Evolutionary conservation across 106 monocot genomes (phyloP), one percentile per base, ranked within the genome.

Genomic region (Gastrodia elata): DNA sequence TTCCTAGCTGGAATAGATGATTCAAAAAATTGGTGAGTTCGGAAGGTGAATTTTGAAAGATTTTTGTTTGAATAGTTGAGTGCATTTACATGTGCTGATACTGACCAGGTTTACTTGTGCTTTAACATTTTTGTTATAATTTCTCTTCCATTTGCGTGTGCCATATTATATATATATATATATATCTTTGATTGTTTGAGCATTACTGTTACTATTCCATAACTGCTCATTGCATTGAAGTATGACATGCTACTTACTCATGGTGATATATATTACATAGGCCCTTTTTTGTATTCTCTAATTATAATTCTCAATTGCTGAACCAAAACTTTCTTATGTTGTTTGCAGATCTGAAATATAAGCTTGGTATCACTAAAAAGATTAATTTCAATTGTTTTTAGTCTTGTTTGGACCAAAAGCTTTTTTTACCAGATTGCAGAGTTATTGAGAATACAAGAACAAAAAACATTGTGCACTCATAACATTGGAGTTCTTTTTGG

Each of bases 1-100:
- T 98, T 87, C 74, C 68, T 98, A 26, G 91, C 80, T 14, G 88
- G 90, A 5, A 84, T 80, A 36, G 97, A 98, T 81, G 84, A 93
- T 80, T 73, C 88, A 1, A 84, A 87, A 71, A 98, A 86, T 75
- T 98, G 97, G 97, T 98, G 71, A 59, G 82, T 42, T 28, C 24
- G 13, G 32, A 61, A 61, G 30, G 27, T 61, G 27, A 11, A 2
- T 0, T 61, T 61, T 30, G 18, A n/a, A 11, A 11, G 9, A 26
- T 59, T n/a, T n/a, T n/a, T 26, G 5, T 10, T 11, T 61, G 1
- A 61, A 32, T 13, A 8, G 13, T 58, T 58, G 57, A 58, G 57
- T 58, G 22, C 27, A 26, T 58, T 26, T 25, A 10, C 57, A 28
- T 27, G 26, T 25, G 24, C 4, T 58, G 22, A 26, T 11, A 15